phyloP scores from a whole-genome alignment of 495 filamentous ascomycete species.

The Neurospora sp. region DNA sequence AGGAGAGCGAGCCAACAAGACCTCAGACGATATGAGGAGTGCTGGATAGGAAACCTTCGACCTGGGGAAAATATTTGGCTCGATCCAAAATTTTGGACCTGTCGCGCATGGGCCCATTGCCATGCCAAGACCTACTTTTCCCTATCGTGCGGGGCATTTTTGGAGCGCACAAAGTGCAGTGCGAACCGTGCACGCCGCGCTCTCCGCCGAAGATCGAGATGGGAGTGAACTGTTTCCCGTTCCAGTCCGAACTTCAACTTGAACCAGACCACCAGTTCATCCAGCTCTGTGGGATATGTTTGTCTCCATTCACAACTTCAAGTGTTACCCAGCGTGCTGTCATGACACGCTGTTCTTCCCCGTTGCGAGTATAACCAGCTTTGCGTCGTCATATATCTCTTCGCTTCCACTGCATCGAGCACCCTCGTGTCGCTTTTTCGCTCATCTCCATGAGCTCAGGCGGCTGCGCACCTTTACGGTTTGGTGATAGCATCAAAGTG shows the following conservation, averaged over 20 bases:
- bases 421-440: neutral
- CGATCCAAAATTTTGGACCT: conserved; percentile 7
- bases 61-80: conserved; percentile 15
- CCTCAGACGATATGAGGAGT: conserved; percentile 3
- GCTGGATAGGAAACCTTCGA: neutral
- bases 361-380: no score
- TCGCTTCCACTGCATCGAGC: neutral
- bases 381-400: neutral
- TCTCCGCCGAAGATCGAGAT: neutral
- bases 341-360: neutral
- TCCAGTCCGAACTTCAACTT: neutral
- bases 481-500: neutral
- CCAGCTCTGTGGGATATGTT: neutral
- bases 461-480: neutral
- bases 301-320: neutral
- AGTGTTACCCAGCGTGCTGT: neutral
- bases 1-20: conserved; percentile 2
- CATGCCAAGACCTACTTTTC: neutral
- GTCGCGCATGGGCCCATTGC: conserved; percentile 2
- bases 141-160: neutral
- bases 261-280: neutral
- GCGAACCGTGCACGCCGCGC: neutral
- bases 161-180: neutral
- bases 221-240: neutral
- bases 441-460: neutral